Evolutionary conservation across 305 asterid species (phyloP).

Genomic region (Solanum chacoense): DNA sequence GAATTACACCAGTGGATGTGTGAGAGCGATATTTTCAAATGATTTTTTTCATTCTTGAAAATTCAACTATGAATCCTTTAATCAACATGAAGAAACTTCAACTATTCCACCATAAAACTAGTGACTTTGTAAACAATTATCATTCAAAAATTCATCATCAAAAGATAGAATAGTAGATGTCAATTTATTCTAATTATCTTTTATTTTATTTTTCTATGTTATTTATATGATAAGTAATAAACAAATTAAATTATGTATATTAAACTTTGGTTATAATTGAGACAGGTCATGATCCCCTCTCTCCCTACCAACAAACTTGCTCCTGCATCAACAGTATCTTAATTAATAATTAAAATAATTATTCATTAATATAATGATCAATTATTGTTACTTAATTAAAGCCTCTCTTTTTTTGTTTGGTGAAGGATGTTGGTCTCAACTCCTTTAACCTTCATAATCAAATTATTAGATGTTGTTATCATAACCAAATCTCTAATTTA

Average conservation of each 20-base stretch:
- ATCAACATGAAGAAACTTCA: background rate
- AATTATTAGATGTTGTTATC: background rate
- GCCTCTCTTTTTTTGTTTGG: background rate
- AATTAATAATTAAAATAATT: background rate
- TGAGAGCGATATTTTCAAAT: background rate
- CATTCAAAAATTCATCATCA: background rate
- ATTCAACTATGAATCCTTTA: background rate
- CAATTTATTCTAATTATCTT: background rate
- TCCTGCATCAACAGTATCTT: background rate
- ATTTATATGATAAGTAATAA: background rate
- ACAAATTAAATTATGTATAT: background rate
- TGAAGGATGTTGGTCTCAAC: background rate
- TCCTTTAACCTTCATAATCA: background rate
- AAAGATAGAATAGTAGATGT: background rate
- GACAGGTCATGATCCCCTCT: background rate
- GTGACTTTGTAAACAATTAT: too few species aligned
- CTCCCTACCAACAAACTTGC: background rate
- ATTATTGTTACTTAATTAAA: background rate
- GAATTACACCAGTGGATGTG: fast-evolving
- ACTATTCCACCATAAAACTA: background rate
- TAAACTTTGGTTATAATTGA: background rate
- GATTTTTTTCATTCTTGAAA: background rate
- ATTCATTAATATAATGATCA: background rate
- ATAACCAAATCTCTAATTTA: background rate
- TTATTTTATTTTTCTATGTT: background rate